Evolutionary conservation across 192 early-diverging fungal genomes (phyloP).

Genomic region (Linnemannia exigua): DNA sequence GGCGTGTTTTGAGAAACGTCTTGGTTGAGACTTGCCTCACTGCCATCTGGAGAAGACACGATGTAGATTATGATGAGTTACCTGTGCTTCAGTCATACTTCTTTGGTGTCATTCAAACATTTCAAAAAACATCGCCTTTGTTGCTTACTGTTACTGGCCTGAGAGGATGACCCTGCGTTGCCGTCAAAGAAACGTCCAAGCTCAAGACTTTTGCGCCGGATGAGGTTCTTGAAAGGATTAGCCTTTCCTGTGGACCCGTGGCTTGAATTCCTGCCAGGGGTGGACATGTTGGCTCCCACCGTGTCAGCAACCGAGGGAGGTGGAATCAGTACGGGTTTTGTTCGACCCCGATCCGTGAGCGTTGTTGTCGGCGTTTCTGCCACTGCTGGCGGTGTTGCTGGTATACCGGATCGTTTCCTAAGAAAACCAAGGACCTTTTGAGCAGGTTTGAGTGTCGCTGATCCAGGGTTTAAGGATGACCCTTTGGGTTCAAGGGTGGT

Average conservation of each 20-base stretch:
- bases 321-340: conserved; percentile 18
- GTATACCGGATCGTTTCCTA: conserved; percentile 13
- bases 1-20: neutral
- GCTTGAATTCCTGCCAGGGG: neutral
- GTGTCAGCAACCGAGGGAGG: neutral
- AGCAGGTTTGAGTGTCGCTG: conserved; percentile 16
- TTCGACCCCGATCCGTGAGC: neutral
- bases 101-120: neutral
- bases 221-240: conserved; percentile 23
- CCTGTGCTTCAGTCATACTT: neutral
- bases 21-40: conserved; percentile 20
- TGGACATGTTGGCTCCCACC: neutral
- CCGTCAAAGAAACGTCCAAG: conserved; percentile 21
- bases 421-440: conserved; percentile 41
- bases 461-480: neutral
- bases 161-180: neutral
- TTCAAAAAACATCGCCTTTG: neutral
- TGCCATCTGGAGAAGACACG: conserved; percentile 8
- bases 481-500: neutral
- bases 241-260: neutral
- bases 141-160: neutral
- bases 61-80: neutral
- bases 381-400: neutral
- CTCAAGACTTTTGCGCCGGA: conserved; percentile 40
- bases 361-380: neutral